Evolutionary conservation across 805 yeast genomes (phyloP), one percentile per base, ranked within the genome.

Genomic region (Cyberlindnera lachancei): DNA sequence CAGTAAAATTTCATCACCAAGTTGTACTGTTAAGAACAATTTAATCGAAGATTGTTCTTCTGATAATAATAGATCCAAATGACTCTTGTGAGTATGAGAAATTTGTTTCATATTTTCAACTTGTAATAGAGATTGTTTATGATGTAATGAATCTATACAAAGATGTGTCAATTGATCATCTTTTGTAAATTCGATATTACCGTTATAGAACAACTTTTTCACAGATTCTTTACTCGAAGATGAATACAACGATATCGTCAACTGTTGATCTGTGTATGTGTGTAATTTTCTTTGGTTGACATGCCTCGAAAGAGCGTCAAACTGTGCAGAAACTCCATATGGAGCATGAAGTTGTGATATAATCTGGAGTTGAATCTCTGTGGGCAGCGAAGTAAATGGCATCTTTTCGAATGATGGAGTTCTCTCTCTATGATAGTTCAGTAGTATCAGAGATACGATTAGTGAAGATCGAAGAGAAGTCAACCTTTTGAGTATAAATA

Each of bases 11-110:
- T 29, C 26, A 7, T 17, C 31, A 8, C 18, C 26, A 17, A 23
- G 23, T 16, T 22, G 18, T 16, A 29, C 23, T 6, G 31, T n/a
- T 15, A 29, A 7, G 31, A 29, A 29, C 12, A 29, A 26, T 26
- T 29, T 29, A n/a, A 17, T 16, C 7, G 31, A 29, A 18, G 31
- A 15, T 13, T 29, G 31, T 8, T 29, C 31, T 26, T 29, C 31
- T 11, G 18, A 16, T 14, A 29, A 16, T 12, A 17, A 11, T 10
- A 29, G 19, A 18, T 29, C 31, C 4, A 29, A 21, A 22, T 29
- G 31, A 21, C 31, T 29, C 20, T 23, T n/a, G 15, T 28, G 23
- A 7, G 13, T 23, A n/a, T 29, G 22, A 2, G 7, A 18, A 6
- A 23, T 16, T 6, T 29, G 26, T 14, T 29, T 29, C 16, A 29